These are phyloP conservation scores for Jatropha curcas DNA, from an alignment of 345 rosid species.

Conservation along the genomic window DNA sequence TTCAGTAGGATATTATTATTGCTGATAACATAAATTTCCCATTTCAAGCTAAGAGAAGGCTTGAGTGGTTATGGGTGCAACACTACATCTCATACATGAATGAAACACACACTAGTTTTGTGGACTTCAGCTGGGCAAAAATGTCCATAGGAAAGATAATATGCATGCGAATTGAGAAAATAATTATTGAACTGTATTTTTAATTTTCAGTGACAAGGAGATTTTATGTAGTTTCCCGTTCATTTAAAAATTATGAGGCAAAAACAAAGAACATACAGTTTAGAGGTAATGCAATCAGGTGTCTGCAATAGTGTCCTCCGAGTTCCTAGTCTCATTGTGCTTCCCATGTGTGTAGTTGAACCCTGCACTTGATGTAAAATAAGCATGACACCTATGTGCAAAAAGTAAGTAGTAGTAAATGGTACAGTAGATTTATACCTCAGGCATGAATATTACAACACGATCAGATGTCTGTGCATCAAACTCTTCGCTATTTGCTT, in stretches of 20 bases:
- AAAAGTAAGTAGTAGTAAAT: background rate
- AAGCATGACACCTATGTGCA: background rate
- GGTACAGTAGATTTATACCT: conserved; percentile 18
- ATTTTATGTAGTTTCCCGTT: background rate
- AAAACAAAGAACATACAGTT: conserved; percentile 26
- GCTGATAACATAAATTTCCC: too few relatives aligned
- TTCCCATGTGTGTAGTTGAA: conserved; percentile 41
- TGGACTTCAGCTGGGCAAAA: too few relatives aligned
- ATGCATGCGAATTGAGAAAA: conserved; percentile 8
- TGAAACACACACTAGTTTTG: too few relatives aligned
- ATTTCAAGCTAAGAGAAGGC: background rate
- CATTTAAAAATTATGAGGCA: conserved; percentile 7
- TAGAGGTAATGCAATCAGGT: conserved; percentile 30
- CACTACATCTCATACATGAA: too few relatives aligned
- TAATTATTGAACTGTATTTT: conserved; percentile 3
- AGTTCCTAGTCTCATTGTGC: conserved; percentile 40
- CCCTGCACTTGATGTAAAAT: conserved; percentile 19
- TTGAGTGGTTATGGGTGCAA: background rate
- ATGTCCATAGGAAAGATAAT: conserved; percentile 13
- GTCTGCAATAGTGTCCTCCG: conserved; percentile 38
- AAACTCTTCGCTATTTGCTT: conserved; percentile 33
- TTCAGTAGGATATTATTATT: background rate
- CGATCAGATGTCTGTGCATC: conserved; percentile 29
- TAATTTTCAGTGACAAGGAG: background rate
- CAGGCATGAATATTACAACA: conserved; percentile 40